Conservation (phyloP, 495 filamentous ascomycete genomes). For the Hypoxylon subgilvum region DNA sequence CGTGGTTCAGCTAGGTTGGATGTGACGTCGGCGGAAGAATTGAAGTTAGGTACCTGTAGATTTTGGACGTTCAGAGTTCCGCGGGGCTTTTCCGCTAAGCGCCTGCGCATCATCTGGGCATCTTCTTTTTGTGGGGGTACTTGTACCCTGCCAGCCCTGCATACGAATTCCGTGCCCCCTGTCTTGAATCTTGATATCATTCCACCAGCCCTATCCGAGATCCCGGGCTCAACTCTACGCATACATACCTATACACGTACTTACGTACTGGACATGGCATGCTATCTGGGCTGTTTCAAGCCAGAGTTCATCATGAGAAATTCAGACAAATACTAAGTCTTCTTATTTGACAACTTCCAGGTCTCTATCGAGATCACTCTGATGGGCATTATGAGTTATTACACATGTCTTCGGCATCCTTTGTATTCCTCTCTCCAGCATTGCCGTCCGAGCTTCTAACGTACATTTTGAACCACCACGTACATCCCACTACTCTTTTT, state of each 20-base stretch:
- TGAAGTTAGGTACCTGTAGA: neutral
- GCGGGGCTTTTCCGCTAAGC: slow-evolving; percentile 21
- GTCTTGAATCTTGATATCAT: no score
- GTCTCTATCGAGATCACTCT: no score
- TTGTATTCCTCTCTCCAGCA: slow-evolving; percentile 57
- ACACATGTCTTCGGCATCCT: slow-evolving; percentile 39
- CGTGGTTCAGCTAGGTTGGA: slow-evolving; percentile 25
- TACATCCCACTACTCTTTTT: slow-evolving; percentile 64
- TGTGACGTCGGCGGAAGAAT: slow-evolving; percentile 44
- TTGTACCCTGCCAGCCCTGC: neutral
- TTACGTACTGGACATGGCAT: no score
- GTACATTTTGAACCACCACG: slow-evolving; percentile 64
- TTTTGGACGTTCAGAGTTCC: slow-evolving; percentile 19
- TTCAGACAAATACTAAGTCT: no score
- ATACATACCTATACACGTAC: neutral
- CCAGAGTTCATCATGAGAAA: no score
- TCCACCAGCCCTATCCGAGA: no score
- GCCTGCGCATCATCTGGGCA: no score
- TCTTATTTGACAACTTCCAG: no score
- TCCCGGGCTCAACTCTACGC: no score
- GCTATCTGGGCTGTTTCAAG: no score
- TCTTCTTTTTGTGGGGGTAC: slow-evolving; percentile 11
- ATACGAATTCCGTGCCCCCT: neutral
- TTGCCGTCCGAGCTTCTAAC: slow-evolving; percentile 66
- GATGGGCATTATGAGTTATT: no score